Conservation (phyloP, 2,329 filamentous ascomycete genomes). For the Calycina marina region DNA sequence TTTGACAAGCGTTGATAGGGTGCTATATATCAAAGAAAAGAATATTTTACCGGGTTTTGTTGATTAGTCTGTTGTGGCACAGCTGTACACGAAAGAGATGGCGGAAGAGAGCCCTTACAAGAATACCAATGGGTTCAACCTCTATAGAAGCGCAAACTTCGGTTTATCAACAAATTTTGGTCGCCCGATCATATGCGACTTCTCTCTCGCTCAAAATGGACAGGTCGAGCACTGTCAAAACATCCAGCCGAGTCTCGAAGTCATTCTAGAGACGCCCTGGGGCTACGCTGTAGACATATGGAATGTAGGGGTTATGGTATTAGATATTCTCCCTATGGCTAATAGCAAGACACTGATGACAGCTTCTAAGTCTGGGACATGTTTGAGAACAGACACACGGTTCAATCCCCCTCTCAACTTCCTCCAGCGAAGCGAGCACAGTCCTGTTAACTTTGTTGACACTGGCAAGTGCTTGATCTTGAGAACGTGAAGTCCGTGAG, state of each 20-base stretch:
- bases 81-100: conserved; percentile 13
- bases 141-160: conserved; percentile 14
- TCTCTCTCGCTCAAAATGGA: conserved; percentile 13
- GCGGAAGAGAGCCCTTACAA: conserved; percentile 9
- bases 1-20: conserved; percentile 9
- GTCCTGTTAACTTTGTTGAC: conserved; percentile 17
- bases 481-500: conserved; percentile 7
- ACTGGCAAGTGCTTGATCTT: conserved; percentile 11
- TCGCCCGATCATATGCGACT: conserved; percentile 15
- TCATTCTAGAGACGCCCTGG: conserved; percentile 25
- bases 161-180: conserved; percentile 14
- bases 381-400: conserved; percentile 14
- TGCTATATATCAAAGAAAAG: conserved; percentile 14
- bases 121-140: conserved; percentile 10
- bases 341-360: conserved; percentile 10
- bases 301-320: conserved; percentile 24
- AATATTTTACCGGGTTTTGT: conserved; percentile 13
- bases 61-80: conserved; percentile 13
- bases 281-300: conserved; percentile 24
- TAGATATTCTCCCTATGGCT: conserved; percentile 8
- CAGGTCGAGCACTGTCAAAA: conserved; percentile 13
- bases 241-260: conserved; percentile 21
- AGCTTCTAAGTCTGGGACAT: conserved; percentile 15
- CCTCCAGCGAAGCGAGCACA: conserved; percentile 14
- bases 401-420: conserved; percentile 17